A percentile compares a stretch with the other conserved stretches of the same genome.
Conservation (phyloP, 345 rosid species). For the Sonneratia caseolaris region DNA sequence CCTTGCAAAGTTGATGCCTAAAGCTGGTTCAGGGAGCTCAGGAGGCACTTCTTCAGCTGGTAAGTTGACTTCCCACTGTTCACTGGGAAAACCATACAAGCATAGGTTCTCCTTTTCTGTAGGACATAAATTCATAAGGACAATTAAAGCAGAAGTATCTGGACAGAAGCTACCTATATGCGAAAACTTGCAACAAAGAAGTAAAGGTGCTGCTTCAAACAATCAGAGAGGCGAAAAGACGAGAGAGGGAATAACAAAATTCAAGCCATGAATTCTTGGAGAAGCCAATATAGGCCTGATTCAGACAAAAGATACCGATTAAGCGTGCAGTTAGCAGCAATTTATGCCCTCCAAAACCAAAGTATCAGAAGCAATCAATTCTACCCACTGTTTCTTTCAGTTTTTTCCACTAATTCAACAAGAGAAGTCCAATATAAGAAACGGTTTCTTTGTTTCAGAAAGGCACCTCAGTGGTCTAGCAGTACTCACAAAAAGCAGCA, state of each 20-base stretch:
- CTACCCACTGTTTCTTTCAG: too few species aligned
- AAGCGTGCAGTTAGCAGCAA: too few species aligned
- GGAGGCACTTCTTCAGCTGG: constrained; percentile 97
- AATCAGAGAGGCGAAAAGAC: neutral
- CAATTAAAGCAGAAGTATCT: neutral
- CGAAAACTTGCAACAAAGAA: neutral
- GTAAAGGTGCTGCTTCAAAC: neutral
- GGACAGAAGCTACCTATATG: neutral
- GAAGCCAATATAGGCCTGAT: neutral
- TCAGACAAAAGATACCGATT: too few species aligned
- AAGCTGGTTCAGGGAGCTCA: constrained; percentile 88
- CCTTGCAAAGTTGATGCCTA: constrained; percentile 92
- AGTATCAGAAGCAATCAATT: too few species aligned
- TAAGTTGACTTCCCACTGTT: constrained; percentile 83
- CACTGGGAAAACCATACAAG: constrained; percentile 71
- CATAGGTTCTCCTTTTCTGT: constrained; percentile 84
- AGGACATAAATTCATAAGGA: neutral
- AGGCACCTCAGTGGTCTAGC: too few species aligned
- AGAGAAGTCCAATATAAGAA: too few species aligned
- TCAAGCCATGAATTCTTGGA: too few species aligned
- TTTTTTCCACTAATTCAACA: too few species aligned
- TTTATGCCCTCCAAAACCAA: too few species aligned
- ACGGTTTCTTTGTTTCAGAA: too few species aligned
- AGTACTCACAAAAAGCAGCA: too few species aligned
- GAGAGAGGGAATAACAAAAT: neutral